Conservation (phyloP, 345 rosid genomes). For the Aquilaria malaccensis region DNA sequence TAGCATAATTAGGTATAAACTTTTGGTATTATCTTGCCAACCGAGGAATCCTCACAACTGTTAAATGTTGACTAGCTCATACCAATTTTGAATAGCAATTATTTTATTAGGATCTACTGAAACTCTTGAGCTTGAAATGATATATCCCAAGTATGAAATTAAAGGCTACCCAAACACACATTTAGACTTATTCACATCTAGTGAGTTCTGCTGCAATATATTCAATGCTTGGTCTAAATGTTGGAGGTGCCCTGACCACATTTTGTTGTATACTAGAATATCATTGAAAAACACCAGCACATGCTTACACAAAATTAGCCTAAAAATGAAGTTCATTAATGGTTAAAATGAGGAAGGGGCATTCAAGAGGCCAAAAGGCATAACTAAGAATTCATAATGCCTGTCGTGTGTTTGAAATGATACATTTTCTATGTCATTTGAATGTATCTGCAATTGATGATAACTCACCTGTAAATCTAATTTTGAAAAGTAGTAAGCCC, state of each 20-base stretch:
- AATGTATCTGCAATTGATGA: neutral
- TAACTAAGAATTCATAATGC: neutral
- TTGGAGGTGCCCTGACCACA: neutral
- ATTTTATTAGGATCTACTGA: neutral
- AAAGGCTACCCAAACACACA: neutral
- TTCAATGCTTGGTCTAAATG: neutral
- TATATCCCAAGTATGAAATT: conserved; percentile 1
- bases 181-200: neutral
- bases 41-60: neutral
- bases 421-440: neutral
- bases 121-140: neutral
- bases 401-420: neutral
- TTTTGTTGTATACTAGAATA: neutral
- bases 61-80: neutral
- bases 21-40: neutral
- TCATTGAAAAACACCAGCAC: conserved; percentile 1
- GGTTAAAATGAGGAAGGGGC: neutral
- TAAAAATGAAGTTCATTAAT: neutral
- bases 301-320: neutral
- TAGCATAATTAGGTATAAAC: neutral
- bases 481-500: neutral
- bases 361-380: neutral
- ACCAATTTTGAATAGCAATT: neutral
- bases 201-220: too few species aligned
- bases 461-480: neutral